Evolutionary conservation across 331 rosid genomes (phyloP).

Genomic region (Pyrus hybrid): DNA sequence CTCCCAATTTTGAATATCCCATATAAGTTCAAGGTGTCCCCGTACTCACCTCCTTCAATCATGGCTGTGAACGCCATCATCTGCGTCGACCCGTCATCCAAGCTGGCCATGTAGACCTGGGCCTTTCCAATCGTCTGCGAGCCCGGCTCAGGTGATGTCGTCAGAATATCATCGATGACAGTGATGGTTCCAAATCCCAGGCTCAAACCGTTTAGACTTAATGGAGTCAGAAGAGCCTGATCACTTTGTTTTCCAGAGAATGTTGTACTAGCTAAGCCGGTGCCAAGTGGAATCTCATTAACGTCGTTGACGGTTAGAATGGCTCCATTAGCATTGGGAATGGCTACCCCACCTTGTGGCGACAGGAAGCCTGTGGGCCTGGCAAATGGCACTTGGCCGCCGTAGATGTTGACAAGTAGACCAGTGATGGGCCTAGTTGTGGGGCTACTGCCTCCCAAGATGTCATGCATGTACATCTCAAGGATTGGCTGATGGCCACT

Average conservation of each 20-base stretch:
- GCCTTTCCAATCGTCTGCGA: conserved; percentile 66
- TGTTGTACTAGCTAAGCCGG: conserved; percentile 54
- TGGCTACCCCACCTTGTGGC: conserved; percentile 51
- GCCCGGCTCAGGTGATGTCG: conserved; percentile 68
- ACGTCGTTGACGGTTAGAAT: conserved; percentile 63
- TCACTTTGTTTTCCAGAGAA: conserved; percentile 41
- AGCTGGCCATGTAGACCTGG: conserved; percentile 81
- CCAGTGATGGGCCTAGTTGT: conserved; percentile 77
- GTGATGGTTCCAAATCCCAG: conserved; percentile 78
- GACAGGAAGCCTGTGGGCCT: conserved; percentile 57
- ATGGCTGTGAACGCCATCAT: conserved; percentile 85
- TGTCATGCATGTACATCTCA: conserved; percentile 78
- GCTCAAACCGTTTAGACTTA: conserved; percentile 66
- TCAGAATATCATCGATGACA: conserved; percentile 65
- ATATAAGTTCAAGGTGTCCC: conserved; percentile 68
- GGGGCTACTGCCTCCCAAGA: conserved; percentile 65
- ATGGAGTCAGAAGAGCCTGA: conserved; percentile 30
- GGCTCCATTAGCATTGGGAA: conserved; percentile 83
- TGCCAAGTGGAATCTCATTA: conserved; percentile 64
- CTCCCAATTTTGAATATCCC: conserved; percentile 74
- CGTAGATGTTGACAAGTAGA: conserved; percentile 66
- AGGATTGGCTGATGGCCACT: conserved; percentile 46
- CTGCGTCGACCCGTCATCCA: conserved; percentile 66
- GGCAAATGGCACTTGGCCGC: conserved; percentile 75
- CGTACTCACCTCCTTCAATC: conserved; percentile 93